Conservation (phyloP, 2,329 filamentous ascomycete species). For the Colletotrichum euphorbiae region DNA sequence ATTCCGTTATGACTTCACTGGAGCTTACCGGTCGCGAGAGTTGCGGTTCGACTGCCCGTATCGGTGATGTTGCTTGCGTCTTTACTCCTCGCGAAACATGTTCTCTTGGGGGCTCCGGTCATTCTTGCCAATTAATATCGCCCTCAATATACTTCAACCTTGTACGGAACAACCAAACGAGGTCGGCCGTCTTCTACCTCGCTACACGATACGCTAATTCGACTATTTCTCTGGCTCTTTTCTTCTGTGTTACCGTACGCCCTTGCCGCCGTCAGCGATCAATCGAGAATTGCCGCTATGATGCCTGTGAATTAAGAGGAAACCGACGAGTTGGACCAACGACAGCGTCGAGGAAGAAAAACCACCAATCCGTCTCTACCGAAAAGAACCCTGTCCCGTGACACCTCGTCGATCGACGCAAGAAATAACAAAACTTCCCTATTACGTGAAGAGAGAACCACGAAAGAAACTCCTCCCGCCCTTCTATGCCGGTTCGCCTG, state of each 20-base stretch:
- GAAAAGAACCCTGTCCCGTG: slow-evolving; percentile 22
- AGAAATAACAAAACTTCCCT: slow-evolving; percentile 35
- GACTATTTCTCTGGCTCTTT: slow-evolving; percentile 12
- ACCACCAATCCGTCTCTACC: slow-evolving; percentile 33
- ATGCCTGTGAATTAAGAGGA: slow-evolving; percentile 36
- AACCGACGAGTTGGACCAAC: slow-evolving; percentile 30
- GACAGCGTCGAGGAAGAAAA: slow-evolving; percentile 12
- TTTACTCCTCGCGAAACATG: slow-evolving; percentile 3
- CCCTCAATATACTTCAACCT: slow-evolving; percentile 23
- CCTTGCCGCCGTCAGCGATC: slow-evolving; percentile 31
- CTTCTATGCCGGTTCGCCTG: slow-evolving; percentile 39
- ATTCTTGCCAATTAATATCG: slow-evolving; percentile 10
- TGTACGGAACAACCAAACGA: slow-evolving; percentile 1
- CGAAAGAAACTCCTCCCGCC: slow-evolving; percentile 23
- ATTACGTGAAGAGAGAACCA: slow-evolving; percentile 28
- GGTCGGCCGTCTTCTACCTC: slow-evolving; percentile 2
- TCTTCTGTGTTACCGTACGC: slow-evolving; percentile 35
- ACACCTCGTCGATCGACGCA: slow-evolving; percentile 23
- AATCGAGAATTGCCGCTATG: slow-evolving; percentile 14
- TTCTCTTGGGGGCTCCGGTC: no score
- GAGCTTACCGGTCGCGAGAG: no score
- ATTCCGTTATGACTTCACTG: slow-evolving; percentile 9
- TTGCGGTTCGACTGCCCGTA: no score
- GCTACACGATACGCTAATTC: slow-evolving; percentile 16
- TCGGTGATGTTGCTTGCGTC: not conserved